Percentiles rank a stretch among this genome's conserved stretches.
Conservation (phyloP, 768 basidiomycete species). For the Floccularia luteovirens region DNA sequence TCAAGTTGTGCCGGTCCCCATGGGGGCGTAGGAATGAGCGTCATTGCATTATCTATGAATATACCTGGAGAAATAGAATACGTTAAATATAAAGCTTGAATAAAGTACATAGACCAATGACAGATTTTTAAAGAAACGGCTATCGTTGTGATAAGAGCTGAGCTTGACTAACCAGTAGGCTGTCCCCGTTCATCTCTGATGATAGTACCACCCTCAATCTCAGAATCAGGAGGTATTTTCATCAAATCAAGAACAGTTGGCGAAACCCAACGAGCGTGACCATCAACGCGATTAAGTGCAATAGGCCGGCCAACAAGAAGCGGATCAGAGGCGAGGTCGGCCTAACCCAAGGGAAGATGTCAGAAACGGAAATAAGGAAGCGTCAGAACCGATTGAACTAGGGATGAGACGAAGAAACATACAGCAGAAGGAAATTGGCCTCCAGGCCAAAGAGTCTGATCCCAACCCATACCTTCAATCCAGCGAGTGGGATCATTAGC, state of each 20-base stretch:
- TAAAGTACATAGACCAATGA: too few relatives aligned
- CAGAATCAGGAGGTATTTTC: constrained; percentile 45
- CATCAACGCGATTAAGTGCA: constrained; percentile 70
- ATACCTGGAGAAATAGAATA: constrained; percentile 40
- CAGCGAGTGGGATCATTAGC: constrained; percentile 47
- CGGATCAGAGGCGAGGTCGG: constrained; percentile 65
- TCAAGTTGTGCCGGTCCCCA: constrained; percentile 53
- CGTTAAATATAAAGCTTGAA: too few relatives aligned
- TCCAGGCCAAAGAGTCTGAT: constrained; percentile 75
- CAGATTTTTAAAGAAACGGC: too few relatives aligned
- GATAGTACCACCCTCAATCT: constrained; percentile 76
- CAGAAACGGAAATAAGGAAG: neutral
- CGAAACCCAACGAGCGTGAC: constrained; percentile 85
- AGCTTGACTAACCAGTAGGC: constrained; percentile 49
- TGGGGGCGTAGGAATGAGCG: constrained; percentile 57
- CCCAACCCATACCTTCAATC: constrained; percentile 91
- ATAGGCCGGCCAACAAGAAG: constrained; percentile 66
- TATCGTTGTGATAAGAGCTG: too few relatives aligned
- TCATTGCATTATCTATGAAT: constrained; percentile 86
- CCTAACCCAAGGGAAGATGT: constrained; percentile 26
- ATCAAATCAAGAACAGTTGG: constrained; percentile 60
- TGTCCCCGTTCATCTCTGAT: constrained; percentile 51
- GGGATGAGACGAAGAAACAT: constrained; percentile 9
- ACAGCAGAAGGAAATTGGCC: constrained; percentile 69
- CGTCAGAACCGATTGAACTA: neutral